Evolutionary conservation across 192 early-diverging fungal species (phyloP), one percentile per base, ranked within the genome.

Genomic region (Martensiomyces pterosporus): DNA sequence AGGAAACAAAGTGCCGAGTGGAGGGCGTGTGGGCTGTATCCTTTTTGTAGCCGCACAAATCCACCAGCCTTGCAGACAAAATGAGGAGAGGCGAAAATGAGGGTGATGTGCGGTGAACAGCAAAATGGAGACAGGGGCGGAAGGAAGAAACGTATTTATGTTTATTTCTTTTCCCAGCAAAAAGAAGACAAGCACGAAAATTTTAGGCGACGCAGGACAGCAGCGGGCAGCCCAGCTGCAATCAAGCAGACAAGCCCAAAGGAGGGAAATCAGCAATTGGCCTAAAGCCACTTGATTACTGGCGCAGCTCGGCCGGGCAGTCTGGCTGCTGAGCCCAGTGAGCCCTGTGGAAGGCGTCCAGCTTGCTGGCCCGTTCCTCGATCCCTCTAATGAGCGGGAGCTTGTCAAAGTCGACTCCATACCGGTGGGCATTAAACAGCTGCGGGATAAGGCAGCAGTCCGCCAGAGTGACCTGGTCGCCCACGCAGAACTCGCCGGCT

Each of bases 361-460:
- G 61, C 33, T 79, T 67, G 24, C 39, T 50, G 24, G 90, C 60
- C 0, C 64, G 60, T 7, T 52, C 70, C 35, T 79, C 54, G 33
- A 97, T 78, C 19, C 79, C 73, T 14, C 52, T 49, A 41, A 93
- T 88, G 17, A 57, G 64, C 2, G 92, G 92, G 57, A 80, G 90
- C 33, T 61, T 39, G 3, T 46, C 50, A 74, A 97, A 65, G 56
- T 94, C 86, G 2, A 93, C 86, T 17, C 75, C 71, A 37, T 67
- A 90, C 78, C 90, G 59, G 24, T 60, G 54, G 2, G 85, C 93
- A 57, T 94, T 93, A 57, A 74, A 84, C 14, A 83, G 78, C 63
- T 91, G 88, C 3, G 91, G 88, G 3, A 86, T 75, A 24, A 97
- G 66, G 49, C 69, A 81, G 35, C 87, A 62, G 66, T 97, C 93